Evolutionary conservation across 1,139 yeast genomes (phyloP).

Genomic region (Geotrichum restrictum): DNA sequence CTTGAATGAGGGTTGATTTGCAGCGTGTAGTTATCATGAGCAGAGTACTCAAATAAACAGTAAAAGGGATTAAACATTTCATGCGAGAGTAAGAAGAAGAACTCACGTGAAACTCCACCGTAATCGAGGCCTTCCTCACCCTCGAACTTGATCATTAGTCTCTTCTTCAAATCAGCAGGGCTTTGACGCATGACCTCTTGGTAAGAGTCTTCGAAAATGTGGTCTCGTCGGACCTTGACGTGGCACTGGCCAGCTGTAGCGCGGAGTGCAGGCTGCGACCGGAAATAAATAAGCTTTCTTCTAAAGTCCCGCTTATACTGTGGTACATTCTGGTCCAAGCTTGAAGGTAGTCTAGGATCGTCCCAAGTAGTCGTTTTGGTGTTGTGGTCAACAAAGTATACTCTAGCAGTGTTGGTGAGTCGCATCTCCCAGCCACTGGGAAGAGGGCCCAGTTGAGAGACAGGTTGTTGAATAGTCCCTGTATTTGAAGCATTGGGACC

Average conservation of each 20-base stretch:
- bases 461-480: constrained; percentile 57
- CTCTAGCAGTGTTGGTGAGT: constrained; percentile 95
- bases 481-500: constrained; percentile 41
- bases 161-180: constrained; percentile 94
- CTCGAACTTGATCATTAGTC: constrained; percentile 95
- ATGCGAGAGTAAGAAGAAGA: constrained; percentile 90
- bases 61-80: constrained; percentile 99
- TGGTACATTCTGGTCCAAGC: constrained; percentile 96
- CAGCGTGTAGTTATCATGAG: constrained; percentile 94
- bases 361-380: constrained; percentile 99
- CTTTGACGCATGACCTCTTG: constrained; percentile 98
- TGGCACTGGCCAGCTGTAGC: constrained; percentile 98
- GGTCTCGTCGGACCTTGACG: constrained; percentile 94
- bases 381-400: constrained; percentile 96
- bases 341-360: constrained; percentile 96
- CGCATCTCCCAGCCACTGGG: constrained; percentile 99
- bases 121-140: constrained; percentile 99
- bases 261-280: constrained; percentile 96
- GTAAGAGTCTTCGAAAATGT: constrained; percentile 93
- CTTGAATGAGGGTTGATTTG: constrained; percentile 98
- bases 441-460: constrained; percentile 94
- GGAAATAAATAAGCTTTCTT: constrained; percentile 92
- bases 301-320: constrained; percentile 98
- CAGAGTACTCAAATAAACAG: constrained; percentile 93
- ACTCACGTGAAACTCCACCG: constrained; percentile 98